Conservation (phyloP, 495 filamentous ascomycete genomes). For the Penicillium angulare region DNA sequence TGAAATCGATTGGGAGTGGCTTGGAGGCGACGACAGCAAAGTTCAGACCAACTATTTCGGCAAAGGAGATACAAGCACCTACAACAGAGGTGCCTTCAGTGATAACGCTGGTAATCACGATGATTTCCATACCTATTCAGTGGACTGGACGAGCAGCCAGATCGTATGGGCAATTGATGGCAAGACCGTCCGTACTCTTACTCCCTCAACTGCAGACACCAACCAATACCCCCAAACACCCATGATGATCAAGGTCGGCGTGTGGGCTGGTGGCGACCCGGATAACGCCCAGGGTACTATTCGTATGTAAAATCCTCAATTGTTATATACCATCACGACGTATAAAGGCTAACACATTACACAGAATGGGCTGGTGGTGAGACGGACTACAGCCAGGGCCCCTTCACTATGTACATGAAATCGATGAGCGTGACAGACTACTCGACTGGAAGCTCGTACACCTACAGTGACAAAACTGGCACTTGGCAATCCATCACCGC, state of each 20-base stretch:
- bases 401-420: constrained; percentile 83
- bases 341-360: no score
- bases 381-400: constrained; percentile 75
- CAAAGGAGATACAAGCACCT: constrained; percentile 69
- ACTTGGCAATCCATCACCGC: constrained; percentile 78
- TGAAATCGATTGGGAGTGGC: constrained; percentile 89
- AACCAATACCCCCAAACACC: constrained; percentile 82
- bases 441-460: constrained; percentile 81
- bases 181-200: constrained; percentile 62
- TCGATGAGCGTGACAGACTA: constrained; percentile 80
- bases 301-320: constrained; percentile 49
- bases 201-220: constrained; percentile 60
- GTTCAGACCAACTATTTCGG: constrained; percentile 86
- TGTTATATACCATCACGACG: no score
- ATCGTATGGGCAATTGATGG: constrained; percentile 76
- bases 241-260: constrained; percentile 78
- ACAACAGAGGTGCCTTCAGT: constrained; percentile 61
- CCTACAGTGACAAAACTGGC: constrained; percentile 72
- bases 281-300: constrained; percentile 65
- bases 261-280: constrained; percentile 84
- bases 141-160: constrained; percentile 71
- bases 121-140: constrained; percentile 78
- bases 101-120: constrained; percentile 48
- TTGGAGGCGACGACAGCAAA: constrained; percentile 59
- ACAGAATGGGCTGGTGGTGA: constrained; percentile 79